Evolutionary conservation across 2,329 filamentous ascomycete species (phyloP).

Genomic region (Pseudogymnoascus sp.): DNA sequence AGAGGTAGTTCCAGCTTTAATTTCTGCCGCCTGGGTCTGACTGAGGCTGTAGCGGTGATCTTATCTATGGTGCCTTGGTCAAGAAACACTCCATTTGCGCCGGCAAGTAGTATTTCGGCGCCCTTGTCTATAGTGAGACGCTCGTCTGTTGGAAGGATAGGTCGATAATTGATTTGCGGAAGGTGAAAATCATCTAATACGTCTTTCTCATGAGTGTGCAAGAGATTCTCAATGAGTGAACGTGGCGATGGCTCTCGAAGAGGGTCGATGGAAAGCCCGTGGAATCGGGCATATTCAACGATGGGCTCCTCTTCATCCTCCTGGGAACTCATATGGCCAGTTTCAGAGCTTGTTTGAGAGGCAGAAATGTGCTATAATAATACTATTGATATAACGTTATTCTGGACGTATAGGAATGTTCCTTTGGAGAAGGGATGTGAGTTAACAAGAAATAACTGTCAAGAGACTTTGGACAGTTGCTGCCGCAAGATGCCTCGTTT

Average conservation of each 20-base stretch:
- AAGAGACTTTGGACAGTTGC: neutral
- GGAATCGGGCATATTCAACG: conserved; percentile 27
- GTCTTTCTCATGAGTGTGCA: neutral
- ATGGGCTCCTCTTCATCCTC: conserved; percentile 19
- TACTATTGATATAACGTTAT: neutral
- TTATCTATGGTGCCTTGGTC: conserved; percentile 14
- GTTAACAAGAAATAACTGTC: neutral
- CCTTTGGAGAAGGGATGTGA: too few species aligned
- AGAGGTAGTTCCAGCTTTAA: conserved; percentile 27
- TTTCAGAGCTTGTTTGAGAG: neutral
- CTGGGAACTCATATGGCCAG: neutral
- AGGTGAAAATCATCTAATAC: conserved; percentile 19
- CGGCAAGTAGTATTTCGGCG: conserved; percentile 22
- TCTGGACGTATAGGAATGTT: neutral
- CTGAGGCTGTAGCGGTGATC: conserved; percentile 14
- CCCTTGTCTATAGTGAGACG: conserved; percentile 23
- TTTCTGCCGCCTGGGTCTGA: conserved; percentile 12
- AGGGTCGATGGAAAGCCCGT: conserved; percentile 24
- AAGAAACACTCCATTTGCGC: conserved; percentile 13
- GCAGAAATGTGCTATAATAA: neutral
- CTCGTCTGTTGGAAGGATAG: conserved; percentile 20
- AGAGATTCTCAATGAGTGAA: conserved; percentile 19
- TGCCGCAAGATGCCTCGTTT: neutral
- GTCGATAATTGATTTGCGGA: conserved; percentile 15
- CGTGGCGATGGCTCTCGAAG: conserved; percentile 17